Conservation (phyloP, 192 early-diverging fungal genomes). For the Haplosporangium gracile region DNA sequence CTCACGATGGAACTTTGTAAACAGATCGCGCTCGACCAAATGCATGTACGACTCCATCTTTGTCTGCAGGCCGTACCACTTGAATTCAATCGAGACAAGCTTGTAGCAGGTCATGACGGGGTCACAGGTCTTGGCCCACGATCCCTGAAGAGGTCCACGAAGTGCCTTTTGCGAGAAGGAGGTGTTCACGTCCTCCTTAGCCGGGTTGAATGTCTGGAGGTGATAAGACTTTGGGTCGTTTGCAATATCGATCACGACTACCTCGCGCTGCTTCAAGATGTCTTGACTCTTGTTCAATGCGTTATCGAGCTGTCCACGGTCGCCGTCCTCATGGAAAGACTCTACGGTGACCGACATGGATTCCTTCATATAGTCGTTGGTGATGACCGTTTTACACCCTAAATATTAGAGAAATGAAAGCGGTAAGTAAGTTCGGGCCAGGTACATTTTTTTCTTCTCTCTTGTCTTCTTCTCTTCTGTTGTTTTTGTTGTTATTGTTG, state of each 20-base stretch:
- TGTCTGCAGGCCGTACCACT: slow-evolving; percentile 78
- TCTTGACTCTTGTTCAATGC: slow-evolving; percentile 61
- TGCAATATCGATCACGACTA: slow-evolving; percentile 76
- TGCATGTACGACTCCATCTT: slow-evolving; percentile 78
- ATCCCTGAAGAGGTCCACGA: slow-evolving; percentile 73
- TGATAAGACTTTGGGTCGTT: slow-evolving; percentile 64
- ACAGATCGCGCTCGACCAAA: slow-evolving; percentile 62
- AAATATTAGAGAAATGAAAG: not conserved
- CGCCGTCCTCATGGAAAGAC: slow-evolving; percentile 75
- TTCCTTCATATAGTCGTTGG: slow-evolving; percentile 80
- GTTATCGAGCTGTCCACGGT: slow-evolving; percentile 79
- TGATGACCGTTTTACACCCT: slow-evolving; percentile 53
- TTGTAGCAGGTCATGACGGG: slow-evolving; percentile 91
- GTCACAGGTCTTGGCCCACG: slow-evolving; percentile 74
- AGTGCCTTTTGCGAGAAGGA: slow-evolving; percentile 75
- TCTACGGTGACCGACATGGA: slow-evolving; percentile 81
- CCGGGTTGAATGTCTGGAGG: slow-evolving; percentile 49
- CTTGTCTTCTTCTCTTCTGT: not conserved
- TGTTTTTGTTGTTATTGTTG: not conserved
- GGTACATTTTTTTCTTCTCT: not conserved
- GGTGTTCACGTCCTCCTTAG: slow-evolving; percentile 74
- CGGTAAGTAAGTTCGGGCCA: not conserved
- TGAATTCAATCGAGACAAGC: slow-evolving; percentile 82
- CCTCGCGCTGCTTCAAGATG: slow-evolving; percentile 72
- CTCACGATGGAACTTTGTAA: slow-evolving; percentile 81